Conservation (phyloP, 2,329 filamentous ascomycete genomes). For the Trichoderma hamatum region DNA sequence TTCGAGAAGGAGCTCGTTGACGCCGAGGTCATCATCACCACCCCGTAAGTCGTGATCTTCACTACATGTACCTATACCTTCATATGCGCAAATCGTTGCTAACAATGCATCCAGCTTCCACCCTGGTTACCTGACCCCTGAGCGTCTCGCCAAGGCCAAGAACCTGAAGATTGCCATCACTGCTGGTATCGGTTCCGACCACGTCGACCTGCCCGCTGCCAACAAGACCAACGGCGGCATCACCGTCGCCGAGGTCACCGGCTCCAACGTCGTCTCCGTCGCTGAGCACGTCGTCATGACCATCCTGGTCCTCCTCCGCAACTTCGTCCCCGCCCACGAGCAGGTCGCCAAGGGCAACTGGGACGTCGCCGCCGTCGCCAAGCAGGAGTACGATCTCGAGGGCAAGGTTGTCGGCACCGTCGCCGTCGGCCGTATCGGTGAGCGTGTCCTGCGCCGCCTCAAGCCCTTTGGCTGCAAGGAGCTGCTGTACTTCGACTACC, state of each 20-base stretch:
- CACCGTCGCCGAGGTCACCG: slow-evolving; percentile 96
- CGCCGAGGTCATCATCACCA: slow-evolving; percentile 98
- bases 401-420: slow-evolving; percentile 97
- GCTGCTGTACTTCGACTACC: slow-evolving; percentile 99
- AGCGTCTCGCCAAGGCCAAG: slow-evolving; percentile 97
- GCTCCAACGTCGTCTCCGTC: slow-evolving; percentile 97
- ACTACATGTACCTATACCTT: too few relatives aligned
- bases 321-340: slow-evolving; percentile 98
- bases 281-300: slow-evolving; percentile 99
- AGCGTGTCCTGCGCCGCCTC: slow-evolving; percentile 93
- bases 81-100: background rate
- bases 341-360: slow-evolving; percentile 86
- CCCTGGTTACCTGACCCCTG: slow-evolving; percentile 94
- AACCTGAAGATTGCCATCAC: slow-evolving; percentile 98
- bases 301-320: slow-evolving; percentile 92
- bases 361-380: slow-evolving; percentile 93
- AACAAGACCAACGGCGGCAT: slow-evolving; percentile 98
- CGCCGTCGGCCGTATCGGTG: slow-evolving; percentile 94
- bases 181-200: slow-evolving; percentile 96
- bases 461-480: slow-evolving; percentile 99
- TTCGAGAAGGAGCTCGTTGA: slow-evolving; percentile 97
- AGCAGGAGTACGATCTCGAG: slow-evolving; percentile 98
- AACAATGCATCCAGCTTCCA: slow-evolving; percentile 70
- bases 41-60: too few relatives aligned
- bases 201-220: slow-evolving; percentile 94